phyloP scores from a whole-genome alignment of 345 rosid genomes.

The Punica granatum region DNA sequence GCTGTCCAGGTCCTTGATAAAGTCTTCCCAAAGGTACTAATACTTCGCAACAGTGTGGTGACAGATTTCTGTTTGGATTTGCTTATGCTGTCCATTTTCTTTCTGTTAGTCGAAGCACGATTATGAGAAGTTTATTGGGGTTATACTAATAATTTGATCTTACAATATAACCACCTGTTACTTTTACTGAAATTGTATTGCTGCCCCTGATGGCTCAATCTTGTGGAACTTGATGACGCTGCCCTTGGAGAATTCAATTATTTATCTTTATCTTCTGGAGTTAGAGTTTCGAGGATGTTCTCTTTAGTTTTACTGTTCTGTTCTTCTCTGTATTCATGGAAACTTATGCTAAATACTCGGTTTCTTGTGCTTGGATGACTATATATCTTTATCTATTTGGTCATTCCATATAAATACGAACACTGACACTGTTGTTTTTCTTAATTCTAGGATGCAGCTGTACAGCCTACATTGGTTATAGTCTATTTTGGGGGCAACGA shows the following conservation, averaged over 20 bases:
- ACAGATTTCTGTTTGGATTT: not conserved
- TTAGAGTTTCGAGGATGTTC: not conserved
- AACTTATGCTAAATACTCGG: not conserved
- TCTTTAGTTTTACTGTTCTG: not conserved
- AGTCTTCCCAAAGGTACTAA: conserved; percentile 76
- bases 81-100: not conserved
- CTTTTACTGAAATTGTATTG: no score
- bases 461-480: conserved; percentile 74
- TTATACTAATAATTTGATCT: no score
- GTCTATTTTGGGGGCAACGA: conserved; percentile 98
- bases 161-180: no score
- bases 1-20: conserved; percentile 74
- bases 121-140: not conserved
- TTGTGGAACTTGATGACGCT: no score
- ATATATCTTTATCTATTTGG: not conserved
- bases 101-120: no score
- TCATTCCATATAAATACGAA: not conserved
- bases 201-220: no score
- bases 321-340: not conserved
- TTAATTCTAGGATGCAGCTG: conserved; percentile 47
- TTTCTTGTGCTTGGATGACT: not conserved
- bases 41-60: not conserved
- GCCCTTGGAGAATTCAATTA: not conserved
- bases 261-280: not conserved
- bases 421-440: not conserved